These are phyloP conservation scores for Aspergillus unguis DNA, from an alignment of 2,329 filamentous ascomycete genomes.

Conservation along the genomic window DNA sequence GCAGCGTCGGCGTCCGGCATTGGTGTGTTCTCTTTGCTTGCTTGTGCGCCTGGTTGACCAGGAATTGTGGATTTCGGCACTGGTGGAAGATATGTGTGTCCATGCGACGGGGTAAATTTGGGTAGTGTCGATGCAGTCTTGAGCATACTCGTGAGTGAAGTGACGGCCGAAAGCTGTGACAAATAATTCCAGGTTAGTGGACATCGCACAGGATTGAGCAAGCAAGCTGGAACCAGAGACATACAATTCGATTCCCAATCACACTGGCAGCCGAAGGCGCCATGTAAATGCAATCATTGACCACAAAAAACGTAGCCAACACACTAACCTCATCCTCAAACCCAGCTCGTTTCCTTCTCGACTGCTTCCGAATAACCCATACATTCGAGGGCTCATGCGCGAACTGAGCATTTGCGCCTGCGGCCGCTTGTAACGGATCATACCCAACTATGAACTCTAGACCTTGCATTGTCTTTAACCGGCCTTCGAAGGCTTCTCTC, in stretches of 20 bases:
- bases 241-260: constrained; percentile 53
- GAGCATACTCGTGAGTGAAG: constrained; percentile 54
- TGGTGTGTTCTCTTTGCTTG: constrained; percentile 50
- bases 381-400: constrained; percentile 49
- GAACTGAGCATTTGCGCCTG: constrained; percentile 39
- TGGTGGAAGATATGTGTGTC: constrained; percentile 58
- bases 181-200: neutral
- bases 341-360: constrained; percentile 43
- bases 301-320: constrained; percentile 58
- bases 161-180: constrained; percentile 52
- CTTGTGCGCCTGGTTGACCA: constrained; percentile 34
- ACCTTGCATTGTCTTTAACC: constrained; percentile 54
- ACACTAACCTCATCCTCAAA: constrained; percentile 51
- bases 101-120: constrained; percentile 56
- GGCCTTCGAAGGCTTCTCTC: constrained; percentile 55
- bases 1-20: constrained; percentile 39
- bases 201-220: neutral
- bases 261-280: constrained; percentile 60
- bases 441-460: constrained; percentile 59
- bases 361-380: constrained; percentile 62
- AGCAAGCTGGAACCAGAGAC: constrained; percentile 17
- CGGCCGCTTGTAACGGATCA: constrained; percentile 52
- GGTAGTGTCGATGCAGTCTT: constrained; percentile 53
- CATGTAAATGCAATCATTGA: constrained; percentile 60
- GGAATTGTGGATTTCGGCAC: constrained; percentile 40